Conservation (phyloP, 202 grass and related monocot species). For the Miscanthus sacchariflorus region DNA sequence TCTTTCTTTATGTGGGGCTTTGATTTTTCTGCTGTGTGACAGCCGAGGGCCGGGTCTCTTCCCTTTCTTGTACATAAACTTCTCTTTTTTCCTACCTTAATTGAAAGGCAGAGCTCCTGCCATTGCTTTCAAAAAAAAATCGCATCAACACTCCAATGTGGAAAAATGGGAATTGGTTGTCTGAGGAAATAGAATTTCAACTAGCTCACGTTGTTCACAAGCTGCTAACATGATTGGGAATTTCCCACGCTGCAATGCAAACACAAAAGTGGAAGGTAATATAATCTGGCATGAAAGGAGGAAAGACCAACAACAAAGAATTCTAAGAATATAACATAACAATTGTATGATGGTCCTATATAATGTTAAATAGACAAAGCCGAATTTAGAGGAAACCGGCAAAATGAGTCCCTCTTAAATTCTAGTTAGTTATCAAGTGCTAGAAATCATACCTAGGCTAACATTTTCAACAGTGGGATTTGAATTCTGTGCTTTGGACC, state of each 20-base stretch:
- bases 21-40: too few relatives aligned
- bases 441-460: neutral
- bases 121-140: too few relatives aligned
- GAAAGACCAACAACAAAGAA: too few relatives aligned
- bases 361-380: neutral
- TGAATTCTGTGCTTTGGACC: neutral
- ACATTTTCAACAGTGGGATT: neutral
- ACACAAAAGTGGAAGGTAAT: neutral
- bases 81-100: too few relatives aligned
- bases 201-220: constrained; percentile 37
- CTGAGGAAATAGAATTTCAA: constrained; percentile 59
- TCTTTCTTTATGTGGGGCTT: too few relatives aligned
- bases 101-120: neutral
- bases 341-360: neutral
- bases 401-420: neutral
- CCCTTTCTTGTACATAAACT: too few relatives aligned
- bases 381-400: neutral
- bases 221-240: constrained; percentile 50
- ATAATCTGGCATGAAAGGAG: too few relatives aligned
- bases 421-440: neutral
- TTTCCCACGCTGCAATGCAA: constrained; percentile 24
- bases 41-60: too few relatives aligned
- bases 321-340: neutral
- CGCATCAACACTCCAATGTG: constrained; percentile 52
- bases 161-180: constrained; percentile 40